These are phyloP conservation scores for Lachancea sp. DNA, from an alignment of 805 yeast genomes.

Conservation along the genomic window DNA sequence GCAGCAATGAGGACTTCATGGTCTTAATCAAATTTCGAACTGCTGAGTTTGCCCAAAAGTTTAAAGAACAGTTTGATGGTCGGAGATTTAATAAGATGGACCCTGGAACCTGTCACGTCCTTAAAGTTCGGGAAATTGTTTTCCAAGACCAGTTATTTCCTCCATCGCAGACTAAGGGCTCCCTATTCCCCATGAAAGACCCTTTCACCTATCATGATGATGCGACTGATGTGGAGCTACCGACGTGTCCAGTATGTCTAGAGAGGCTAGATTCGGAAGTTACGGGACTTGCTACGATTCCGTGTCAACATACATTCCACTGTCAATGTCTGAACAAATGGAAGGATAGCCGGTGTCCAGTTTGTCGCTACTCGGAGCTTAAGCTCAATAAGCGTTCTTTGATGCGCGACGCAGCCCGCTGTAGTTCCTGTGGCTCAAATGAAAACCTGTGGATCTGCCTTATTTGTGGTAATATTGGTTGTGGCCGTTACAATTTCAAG, in stretches of 20 bases:
- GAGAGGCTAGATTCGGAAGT: conserved; percentile 79
- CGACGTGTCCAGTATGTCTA: conserved; percentile 89
- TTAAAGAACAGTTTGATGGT: conserved; percentile 64
- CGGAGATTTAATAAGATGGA: conserved; percentile 79
- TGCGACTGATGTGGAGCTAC: conserved; percentile 49
- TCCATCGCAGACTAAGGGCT: conserved; percentile 13
- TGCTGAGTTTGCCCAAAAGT: conserved; percentile 49
- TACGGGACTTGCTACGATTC: conserved; percentile 79
- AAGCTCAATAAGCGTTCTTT: conserved; percentile 19
- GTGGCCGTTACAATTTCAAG: conserved; percentile 79
- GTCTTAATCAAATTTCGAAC: conserved; percentile 69
- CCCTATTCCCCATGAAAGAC: conserved; percentile 53
- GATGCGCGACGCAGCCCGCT: conserved; percentile 34
- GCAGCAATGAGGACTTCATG: conserved; percentile 59
- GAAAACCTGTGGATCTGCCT: conserved; percentile 82
- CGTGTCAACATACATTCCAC: conserved; percentile 91
- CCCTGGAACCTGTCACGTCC: conserved; percentile 76
- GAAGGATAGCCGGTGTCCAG: conserved; percentile 88
- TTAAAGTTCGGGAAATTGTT: conserved; percentile 56
- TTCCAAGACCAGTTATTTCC: conserved; percentile 32
- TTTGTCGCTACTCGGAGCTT: conserved; percentile 69
- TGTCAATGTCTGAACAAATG: conserved; percentile 82
- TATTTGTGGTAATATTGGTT: conserved; percentile 87
- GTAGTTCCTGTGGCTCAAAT: conserved; percentile 51
- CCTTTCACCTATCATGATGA: conserved; percentile 48